A percentile compares a stretch with the other conserved stretches of the same genome.
Conservation (phyloP, 1,284 basidiomycete species). For the Cystobasidium slooffiae region DNA sequence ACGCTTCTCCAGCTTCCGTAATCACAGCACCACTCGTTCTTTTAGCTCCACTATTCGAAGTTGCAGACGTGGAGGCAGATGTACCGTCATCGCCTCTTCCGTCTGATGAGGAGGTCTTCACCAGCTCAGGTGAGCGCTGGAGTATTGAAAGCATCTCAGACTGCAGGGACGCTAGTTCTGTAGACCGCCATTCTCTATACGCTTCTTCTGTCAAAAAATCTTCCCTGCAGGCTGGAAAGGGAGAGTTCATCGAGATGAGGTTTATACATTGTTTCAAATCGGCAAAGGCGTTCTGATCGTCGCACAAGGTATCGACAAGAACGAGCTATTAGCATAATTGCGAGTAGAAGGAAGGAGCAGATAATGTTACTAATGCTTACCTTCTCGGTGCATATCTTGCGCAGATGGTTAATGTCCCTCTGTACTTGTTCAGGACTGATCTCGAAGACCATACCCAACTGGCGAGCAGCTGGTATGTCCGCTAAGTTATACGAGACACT, state of each 20-base stretch:
- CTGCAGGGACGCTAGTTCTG: slow-evolving; percentile 82
- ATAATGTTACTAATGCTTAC: slow-evolving; percentile 10
- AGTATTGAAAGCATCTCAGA: slow-evolving; percentile 88
- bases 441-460: slow-evolving; percentile 75
- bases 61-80: neutral
- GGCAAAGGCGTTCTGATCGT: slow-evolving; percentile 70
- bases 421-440: slow-evolving; percentile 70
- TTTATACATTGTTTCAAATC: slow-evolving; percentile 90
- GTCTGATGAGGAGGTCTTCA: slow-evolving; percentile 62
- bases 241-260: slow-evolving; percentile 80
- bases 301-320: slow-evolving; percentile 46
- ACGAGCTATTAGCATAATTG: slow-evolving; percentile 27
- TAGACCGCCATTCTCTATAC: slow-evolving; percentile 80
- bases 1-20: slow-evolving; percentile 42
- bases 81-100: neutral
- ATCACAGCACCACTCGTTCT: neutral
- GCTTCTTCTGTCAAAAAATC: slow-evolving; percentile 82
- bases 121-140: slow-evolving; percentile 81
- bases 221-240: slow-evolving; percentile 81
- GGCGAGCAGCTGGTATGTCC: slow-evolving; percentile 76
- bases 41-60: neutral
- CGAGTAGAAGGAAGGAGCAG: neutral
- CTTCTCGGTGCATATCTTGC: slow-evolving; percentile 73
- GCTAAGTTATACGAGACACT: slow-evolving; percentile 56
- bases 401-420: slow-evolving; percentile 73